These are phyloP conservation scores for Pseudogymnoascus sp. DNA, from an alignment of 2,329 filamentous ascomycete genomes.

Conservation along the genomic window DNA sequence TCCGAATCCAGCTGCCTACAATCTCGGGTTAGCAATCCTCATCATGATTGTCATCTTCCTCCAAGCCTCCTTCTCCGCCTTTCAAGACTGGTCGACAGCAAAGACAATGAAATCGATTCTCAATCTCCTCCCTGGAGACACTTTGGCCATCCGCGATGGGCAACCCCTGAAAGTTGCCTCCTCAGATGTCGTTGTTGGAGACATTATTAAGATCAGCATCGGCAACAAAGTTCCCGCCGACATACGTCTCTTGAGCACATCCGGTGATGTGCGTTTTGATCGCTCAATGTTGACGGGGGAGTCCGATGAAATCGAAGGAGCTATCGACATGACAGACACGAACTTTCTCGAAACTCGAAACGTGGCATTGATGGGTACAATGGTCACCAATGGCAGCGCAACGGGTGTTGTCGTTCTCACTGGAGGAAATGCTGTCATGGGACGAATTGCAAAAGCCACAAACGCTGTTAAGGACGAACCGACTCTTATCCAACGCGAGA, in stretches of 20 bases:
- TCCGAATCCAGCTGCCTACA: slow-evolving; percentile 33
- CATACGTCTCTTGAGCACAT: slow-evolving; percentile 68
- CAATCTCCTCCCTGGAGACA: slow-evolving; percentile 36
- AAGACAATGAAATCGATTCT: slow-evolving; percentile 40
- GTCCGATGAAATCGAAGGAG: slow-evolving; percentile 90
- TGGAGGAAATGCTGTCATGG: slow-evolving; percentile 54
- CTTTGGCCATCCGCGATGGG: slow-evolving; percentile 37
- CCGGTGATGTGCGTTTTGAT: slow-evolving; percentile 94
- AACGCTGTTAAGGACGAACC: slow-evolving; percentile 26
- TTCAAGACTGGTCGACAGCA: slow-evolving; percentile 41
- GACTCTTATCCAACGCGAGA: slow-evolving; percentile 35
- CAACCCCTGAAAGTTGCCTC: slow-evolving; percentile 27
- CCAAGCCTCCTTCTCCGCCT: slow-evolving; percentile 38
- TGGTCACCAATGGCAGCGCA: slow-evolving; percentile 88
- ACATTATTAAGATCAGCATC: slow-evolving; percentile 78
- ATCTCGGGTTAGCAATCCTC: slow-evolving; percentile 38
- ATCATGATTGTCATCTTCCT: slow-evolving; percentile 39
- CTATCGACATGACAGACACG: slow-evolving; percentile 57
- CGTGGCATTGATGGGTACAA: slow-evolving; percentile 96
- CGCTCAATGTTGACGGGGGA: slow-evolving; percentile 96
- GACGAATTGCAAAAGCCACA: slow-evolving; percentile 55
- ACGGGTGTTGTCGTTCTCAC: slow-evolving; percentile 86
- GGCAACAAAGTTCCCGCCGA: slow-evolving; percentile 93
- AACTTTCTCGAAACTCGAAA: slow-evolving; percentile 96
- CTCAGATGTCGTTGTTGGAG: slow-evolving; percentile 68